Conservation (phyloP, 495 filamentous ascomycete genomes). For the Lineolata rhizophorae region DNA sequence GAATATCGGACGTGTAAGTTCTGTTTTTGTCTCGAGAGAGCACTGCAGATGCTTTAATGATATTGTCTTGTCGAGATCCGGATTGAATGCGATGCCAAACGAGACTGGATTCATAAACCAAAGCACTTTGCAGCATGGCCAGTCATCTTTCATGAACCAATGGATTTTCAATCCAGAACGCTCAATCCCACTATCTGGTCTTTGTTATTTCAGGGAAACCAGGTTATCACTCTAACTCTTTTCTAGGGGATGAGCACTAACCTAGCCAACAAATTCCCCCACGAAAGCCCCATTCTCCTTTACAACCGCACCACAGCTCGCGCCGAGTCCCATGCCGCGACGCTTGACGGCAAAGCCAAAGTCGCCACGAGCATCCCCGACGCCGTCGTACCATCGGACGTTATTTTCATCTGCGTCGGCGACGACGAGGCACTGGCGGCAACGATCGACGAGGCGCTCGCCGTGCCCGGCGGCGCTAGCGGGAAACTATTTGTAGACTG, state of each 20-base stretch:
- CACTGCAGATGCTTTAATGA: too few relatives aligned
- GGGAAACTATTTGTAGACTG: constrained; percentile 67
- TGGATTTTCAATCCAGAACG: too few relatives aligned
- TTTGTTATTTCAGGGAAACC: too few relatives aligned
- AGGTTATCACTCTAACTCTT: constrained; percentile 5
- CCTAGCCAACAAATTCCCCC: constrained; percentile 51
- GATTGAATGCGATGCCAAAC: too few relatives aligned
- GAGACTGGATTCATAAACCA: too few relatives aligned
- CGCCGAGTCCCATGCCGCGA: constrained; percentile 16
- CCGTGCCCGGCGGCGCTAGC: constrained; percentile 23
- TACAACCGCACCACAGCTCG: constrained; percentile 43
- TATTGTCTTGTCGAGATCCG: too few relatives aligned
- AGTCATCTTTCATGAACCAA: too few relatives aligned
- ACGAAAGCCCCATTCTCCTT: constrained; percentile 45
- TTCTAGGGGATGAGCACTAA: constrained; percentile 73
- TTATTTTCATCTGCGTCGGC: constrained; percentile 68
- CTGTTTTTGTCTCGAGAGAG: too few relatives aligned
- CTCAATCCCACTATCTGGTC: too few relatives aligned
- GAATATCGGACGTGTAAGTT: constrained; percentile 68
- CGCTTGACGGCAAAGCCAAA: constrained; percentile 29
- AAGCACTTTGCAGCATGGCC: too few relatives aligned
- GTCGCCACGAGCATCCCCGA: constrained; percentile 39
- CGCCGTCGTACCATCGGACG: constrained; percentile 43
- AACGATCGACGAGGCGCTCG: constrained; percentile 26
- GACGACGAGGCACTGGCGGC: constrained; percentile 50